These are phyloP conservation scores for Penicillium sp. DNA, from an alignment of 2,329 filamentous ascomycete genomes.

Conservation along the genomic window DNA sequence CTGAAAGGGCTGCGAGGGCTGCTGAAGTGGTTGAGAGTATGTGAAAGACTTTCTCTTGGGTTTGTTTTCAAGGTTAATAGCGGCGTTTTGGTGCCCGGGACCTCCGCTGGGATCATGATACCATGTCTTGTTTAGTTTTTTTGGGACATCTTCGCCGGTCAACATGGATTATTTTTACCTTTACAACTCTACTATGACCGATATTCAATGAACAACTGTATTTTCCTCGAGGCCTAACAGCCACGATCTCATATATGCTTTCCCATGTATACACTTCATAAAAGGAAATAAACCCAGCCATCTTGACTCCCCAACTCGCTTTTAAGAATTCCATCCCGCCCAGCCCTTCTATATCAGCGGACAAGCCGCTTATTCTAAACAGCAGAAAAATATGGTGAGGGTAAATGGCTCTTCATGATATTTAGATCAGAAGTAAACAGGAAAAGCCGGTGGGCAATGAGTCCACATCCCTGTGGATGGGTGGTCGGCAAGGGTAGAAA, in stretches of 20 bases:
- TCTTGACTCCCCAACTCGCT: conserved; percentile 19
- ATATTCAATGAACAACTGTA: background rate
- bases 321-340: conserved; percentile 12
- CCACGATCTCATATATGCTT: conserved; percentile 15
- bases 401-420: conserved; percentile 19
- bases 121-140: conserved; percentile 14
- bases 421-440: conserved; percentile 16
- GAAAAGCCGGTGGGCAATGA: conserved; percentile 8
- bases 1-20: conserved; percentile 42
- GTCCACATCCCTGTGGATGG: conserved; percentile 9
- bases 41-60: conserved; percentile 23
- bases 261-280: conserved; percentile 15
- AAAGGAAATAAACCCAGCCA: conserved; percentile 12
- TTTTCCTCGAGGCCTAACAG: conserved; percentile 2
- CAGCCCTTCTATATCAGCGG: conserved; percentile 16
- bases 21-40: conserved; percentile 46
- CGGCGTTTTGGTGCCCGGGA: conserved; percentile 16
- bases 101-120: conserved; percentile 21
- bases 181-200: background rate
- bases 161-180: background rate
- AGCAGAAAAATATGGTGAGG: conserved; percentile 11
- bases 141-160: background rate
- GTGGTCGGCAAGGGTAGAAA: conserved; percentile 16
- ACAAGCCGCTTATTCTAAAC: conserved; percentile 10
- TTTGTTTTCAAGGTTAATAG: conserved; percentile 5